Evolutionary conservation across 805 yeast genomes (phyloP), one percentile per base, ranked within the genome.

Genomic region (Yamadazyma endophytica): DNA sequence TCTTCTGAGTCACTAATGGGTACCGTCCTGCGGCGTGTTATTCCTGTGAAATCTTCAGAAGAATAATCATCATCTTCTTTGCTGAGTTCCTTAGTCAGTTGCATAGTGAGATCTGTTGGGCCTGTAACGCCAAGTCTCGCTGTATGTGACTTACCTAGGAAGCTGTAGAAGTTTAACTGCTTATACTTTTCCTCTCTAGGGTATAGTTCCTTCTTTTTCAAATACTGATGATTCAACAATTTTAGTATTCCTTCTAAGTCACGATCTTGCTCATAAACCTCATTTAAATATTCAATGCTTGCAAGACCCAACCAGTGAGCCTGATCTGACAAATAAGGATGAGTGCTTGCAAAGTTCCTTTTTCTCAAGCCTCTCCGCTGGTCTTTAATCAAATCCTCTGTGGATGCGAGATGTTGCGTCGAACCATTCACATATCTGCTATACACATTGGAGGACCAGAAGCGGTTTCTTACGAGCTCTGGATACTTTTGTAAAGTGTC

Each of bases 251-350:
- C 44, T 16, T 54, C 55, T 18, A 61, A 47, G 24, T 63, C 61
- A 9, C 46, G 58, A 18, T 49, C 46, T 9, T 58, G 67, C 21
- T 49, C 50, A 43, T 59, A 64, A 31, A 66, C 36, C 16, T 61
- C 65, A 39, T 66, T 64, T 37, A 66, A 43, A 32, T 57, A 54
- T 26, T 55, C 59, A 9, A 49, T 37, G 24, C 56, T 50, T 4
- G 66, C 52, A 9, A 66, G 47, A 3, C 64, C 71, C 21, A 66
- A 47, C 52, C 64, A 66, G 33, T 64, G 66, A 4, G 70, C 70
- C 35, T 62, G 65, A 40, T 66, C 72, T 8, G 68, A 64, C 17
- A 66, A 39, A 38, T 66, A 66, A 1, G 72, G 72, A 42, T 64
- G 68, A 4, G 68, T 50, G 42, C 67, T 59, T 3, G 72, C 61